Percentiles rank a stretch among this genome's conserved stretches.
Conservation (phyloP, 139 green algal species). For the Raphidocelis subcapitata region DNA sequence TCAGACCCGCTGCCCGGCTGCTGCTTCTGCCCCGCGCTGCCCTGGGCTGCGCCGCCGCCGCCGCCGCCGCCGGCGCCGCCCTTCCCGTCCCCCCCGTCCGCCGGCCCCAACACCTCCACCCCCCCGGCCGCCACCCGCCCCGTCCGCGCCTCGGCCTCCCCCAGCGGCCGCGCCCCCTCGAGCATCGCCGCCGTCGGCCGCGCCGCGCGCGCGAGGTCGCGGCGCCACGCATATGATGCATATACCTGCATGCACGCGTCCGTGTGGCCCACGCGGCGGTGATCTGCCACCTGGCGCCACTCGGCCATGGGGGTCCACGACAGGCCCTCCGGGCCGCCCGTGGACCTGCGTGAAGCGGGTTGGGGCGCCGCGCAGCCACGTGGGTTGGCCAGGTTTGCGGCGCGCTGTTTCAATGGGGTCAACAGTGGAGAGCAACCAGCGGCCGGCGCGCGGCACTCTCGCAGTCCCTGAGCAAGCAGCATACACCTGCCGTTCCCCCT, state of each 20-base stretch:
- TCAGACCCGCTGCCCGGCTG: no score
- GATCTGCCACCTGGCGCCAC: background rate
- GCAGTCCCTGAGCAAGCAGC: no score
- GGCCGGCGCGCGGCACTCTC: no score
- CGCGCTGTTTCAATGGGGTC: no score
- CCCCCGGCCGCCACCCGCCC: background rate
- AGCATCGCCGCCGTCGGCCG: background rate
- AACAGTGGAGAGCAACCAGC: no score
- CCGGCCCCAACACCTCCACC: background rate
- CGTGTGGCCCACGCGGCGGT: background rate
- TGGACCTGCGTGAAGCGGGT: no score
- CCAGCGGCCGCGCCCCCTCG: conserved; percentile 1
- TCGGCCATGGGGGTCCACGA: conserved; percentile 12
- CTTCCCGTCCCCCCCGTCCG: background rate
- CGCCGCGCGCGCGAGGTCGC: conserved; percentile 20
- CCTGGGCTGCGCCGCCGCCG: background rate
- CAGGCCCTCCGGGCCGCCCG: background rate
- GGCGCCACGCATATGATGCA: conserved; percentile 19
- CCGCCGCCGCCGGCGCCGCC: background rate
- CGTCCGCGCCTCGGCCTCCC: background rate
- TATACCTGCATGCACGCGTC: conserved; percentile 32
- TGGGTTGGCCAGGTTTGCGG: no score
- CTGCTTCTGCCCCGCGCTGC: conserved; percentile 7
- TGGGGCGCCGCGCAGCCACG: no score
- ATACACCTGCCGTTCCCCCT: no score